phyloP scores from a whole-genome alignment of 441 rosid species.

The Syzygium malaccense region DNA sequence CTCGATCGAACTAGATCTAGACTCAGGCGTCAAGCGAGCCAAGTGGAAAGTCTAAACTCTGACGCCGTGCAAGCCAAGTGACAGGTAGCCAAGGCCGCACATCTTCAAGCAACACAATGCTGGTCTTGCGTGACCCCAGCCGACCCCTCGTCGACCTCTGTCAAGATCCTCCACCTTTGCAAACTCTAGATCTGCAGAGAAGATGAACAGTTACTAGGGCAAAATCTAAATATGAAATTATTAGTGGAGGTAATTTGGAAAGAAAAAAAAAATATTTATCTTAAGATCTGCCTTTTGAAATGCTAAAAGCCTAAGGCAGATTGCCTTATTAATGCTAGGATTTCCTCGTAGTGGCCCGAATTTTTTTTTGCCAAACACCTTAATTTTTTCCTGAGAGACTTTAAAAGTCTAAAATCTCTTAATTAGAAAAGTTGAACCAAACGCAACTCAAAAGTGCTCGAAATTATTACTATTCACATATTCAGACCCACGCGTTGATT shows the following conservation, averaged over 20 bases:
- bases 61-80: background rate
- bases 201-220: background rate
- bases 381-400: no score
- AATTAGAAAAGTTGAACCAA: no score
- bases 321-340: background rate
- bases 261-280: background rate
- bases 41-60: background rate
- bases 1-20: rapidly evolving
- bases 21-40: background rate
- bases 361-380: background rate
- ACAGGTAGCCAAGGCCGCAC: background rate
- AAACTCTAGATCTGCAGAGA: background rate
- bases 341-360: background rate
- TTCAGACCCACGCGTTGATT: no score
- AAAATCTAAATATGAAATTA: background rate
- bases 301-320: no score
- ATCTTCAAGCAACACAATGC: rapidly evolving
- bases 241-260: background rate
- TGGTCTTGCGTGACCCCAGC: rapidly evolving
- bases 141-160: rapidly evolving
- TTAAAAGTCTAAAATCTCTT: no score
- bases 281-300: no score
- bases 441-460: no score
- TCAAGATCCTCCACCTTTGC: background rate
- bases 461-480: no score